Evolutionary conservation across 768 basidiomycete species (phyloP).

Genomic region (Saitozyma sp.): DNA sequence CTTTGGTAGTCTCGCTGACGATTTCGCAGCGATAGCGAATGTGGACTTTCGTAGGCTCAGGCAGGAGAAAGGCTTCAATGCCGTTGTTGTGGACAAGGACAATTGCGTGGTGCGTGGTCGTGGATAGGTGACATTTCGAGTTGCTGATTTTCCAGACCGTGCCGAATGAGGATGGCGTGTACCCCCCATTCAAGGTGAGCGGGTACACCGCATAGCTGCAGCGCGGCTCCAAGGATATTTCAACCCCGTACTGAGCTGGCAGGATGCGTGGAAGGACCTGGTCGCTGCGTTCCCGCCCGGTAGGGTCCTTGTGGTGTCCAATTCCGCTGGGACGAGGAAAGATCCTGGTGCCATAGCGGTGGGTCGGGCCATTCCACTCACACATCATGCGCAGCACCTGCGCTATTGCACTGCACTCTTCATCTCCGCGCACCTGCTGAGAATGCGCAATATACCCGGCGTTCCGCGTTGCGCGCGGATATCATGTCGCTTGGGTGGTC

Average conservation of each 20-base stretch:
- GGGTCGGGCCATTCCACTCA: conserved; percentile 13
- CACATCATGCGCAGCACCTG: not conserved
- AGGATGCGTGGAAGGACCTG: conserved; percentile 68
- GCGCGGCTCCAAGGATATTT: not conserved
- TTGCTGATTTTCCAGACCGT: conserved; percentile 63
- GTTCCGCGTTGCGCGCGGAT: too few relatives aligned
- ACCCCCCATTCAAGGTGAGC: conserved; percentile 72
- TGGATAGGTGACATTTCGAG: not conserved
- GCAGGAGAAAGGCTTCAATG: conserved; percentile 70
- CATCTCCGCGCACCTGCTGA: not conserved
- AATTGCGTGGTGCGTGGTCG: conserved; percentile 76
- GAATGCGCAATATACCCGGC: not conserved
- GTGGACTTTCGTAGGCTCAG: conserved; percentile 57
- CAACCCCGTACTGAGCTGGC: not conserved
- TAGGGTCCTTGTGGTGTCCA: conserved; percentile 87
- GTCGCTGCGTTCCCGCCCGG: conserved; percentile 69
- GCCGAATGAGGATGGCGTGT: conserved; percentile 72
- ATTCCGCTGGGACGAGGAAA: conserved; percentile 77
- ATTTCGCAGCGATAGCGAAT: conserved; percentile 36
- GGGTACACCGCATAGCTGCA: not conserved
- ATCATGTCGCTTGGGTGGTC: too few relatives aligned
- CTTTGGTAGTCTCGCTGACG: not conserved
- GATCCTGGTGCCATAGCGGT: conserved; percentile 80
- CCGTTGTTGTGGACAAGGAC: conserved; percentile 96
- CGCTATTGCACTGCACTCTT: not conserved